A percentile compares a stretch with the other conserved stretches of the same genome.
Evolutionary conservation across 2,329 filamentous ascomycete genomes (phyloP).

Genomic region (Dactylellina parvicollis): DNA sequence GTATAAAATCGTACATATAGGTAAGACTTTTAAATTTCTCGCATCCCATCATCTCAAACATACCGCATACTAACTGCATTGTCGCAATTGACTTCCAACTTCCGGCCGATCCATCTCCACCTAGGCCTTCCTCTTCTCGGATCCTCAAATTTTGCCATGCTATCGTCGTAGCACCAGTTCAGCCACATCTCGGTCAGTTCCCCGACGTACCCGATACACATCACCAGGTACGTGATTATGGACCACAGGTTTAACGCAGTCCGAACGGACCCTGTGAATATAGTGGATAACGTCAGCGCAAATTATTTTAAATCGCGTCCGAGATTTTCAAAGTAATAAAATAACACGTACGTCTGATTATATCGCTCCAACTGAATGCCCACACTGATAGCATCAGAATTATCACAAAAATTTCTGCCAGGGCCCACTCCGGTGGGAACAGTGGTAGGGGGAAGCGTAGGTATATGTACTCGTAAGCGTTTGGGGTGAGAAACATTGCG

Average conservation of each 20-base stretch:
- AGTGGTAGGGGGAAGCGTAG: neutral
- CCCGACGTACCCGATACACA: neutral
- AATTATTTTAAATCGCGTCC: neutral
- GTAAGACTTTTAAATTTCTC: neutral
- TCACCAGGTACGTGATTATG: neutral
- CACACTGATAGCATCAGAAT: neutral
- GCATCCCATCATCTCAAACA: neutral
- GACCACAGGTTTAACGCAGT: neutral
- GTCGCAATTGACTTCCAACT: neutral
- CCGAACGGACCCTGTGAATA: neutral
- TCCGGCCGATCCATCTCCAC: neutral
- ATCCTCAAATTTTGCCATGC: neutral
- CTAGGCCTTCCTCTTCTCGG: neutral
- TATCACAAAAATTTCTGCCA: neutral
- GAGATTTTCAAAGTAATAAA: neutral
- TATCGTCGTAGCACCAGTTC: conserved; percentile 5
- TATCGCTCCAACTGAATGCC: neutral
- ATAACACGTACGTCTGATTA: neutral
- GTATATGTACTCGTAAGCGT: neutral
- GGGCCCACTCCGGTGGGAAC: conserved; percentile 3
- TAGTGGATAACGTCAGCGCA: neutral
- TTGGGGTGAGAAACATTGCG: neutral
- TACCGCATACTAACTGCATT: neutral
- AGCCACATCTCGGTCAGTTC: neutral
- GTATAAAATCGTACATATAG: neutral